Base-by-base conservation (phyloP, 2,329 filamentous ascomycete genomes). In the Neofusicoccum umdonicola region DNA sequence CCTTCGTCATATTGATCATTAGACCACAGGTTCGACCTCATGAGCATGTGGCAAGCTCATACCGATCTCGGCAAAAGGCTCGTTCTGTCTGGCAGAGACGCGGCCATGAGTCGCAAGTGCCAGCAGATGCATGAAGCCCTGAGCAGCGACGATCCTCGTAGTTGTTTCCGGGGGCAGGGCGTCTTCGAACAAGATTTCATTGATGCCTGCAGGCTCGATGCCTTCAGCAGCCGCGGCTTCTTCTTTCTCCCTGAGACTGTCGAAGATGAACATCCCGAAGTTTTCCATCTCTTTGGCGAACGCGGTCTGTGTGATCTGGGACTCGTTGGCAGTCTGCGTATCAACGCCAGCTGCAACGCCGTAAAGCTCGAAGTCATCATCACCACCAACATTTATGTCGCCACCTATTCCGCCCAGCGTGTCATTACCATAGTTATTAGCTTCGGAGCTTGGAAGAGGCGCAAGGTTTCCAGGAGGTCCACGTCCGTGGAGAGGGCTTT, bases 131-230 rank as follows among this genome's bases (percentile, higher is more conserved):
- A 83, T 68, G 65, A 82, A 67, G 9, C 75, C 75, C 68, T 79
- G 79, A 37, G 90, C 78, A 90, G 86, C 72, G 92, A 89, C 87
- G 35, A 85, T 79, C 41, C 81, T 83, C 47, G 74, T 80, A 35
- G 85, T 86, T 47, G 81, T 77, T 9, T 72, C 72, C 0, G 87
- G 84, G n/a, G 85, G 82, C 50, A 95, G 85, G 9, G 97, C 78
- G 56, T 87, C 80, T 51, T 89, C 86, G 71, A 97, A 96, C 0
- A 83, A 79, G 47, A 95, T 80, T 77, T 72, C 71, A 4, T 76
- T 73, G 27, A 48, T 9, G 9, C 62, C 51, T 7, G n/a, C 61
- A n/a, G 44, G 15, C 15, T 60, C 54, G 5, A n/a, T 27, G 2
- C 39, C 50, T 27, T 70, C 37, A 4, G 54, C 45, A 13, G 39